phyloP scores from a whole-genome alignment of 345 rosid genomes.

The Rhodamnia argentea region DNA sequence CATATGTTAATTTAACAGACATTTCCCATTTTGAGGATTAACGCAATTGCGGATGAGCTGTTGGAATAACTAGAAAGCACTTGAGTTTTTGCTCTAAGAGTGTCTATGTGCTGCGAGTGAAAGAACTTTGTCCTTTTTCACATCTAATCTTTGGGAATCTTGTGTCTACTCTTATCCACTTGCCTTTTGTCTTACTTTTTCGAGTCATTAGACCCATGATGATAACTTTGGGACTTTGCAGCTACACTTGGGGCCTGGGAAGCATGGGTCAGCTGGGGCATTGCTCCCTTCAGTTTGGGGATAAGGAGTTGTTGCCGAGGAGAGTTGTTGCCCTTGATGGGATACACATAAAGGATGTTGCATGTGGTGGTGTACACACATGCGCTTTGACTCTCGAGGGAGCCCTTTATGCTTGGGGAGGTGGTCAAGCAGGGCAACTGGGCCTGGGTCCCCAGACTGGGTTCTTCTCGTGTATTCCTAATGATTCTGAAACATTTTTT shows the following conservation, averaged over 20 bases:
- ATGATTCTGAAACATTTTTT: constrained; percentile 46
- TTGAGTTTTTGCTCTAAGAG: neutral
- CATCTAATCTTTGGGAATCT: neutral
- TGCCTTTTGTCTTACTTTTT: neutral
- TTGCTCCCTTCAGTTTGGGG: constrained; percentile 77
- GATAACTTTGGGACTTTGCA: constrained; percentile 12
- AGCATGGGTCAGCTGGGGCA: constrained; percentile 93
- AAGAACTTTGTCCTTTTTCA: neutral
- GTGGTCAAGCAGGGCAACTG: constrained; percentile 83
- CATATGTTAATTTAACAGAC: neutral
- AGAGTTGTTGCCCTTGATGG: constrained; percentile 84
- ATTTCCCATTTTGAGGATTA: neutral
- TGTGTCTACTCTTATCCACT: neutral
- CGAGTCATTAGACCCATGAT: neutral
- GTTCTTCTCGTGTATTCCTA: constrained; percentile 52
- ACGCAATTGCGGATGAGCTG: neutral
- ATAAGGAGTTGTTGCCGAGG: constrained; percentile 89
- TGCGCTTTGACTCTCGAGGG: constrained; percentile 72
- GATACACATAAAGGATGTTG: constrained; percentile 45
- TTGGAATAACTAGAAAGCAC: neutral
- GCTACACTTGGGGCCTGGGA: constrained; percentile 98
- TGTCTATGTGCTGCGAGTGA: neutral
- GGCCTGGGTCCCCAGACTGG: constrained; percentile 84
- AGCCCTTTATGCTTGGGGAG: constrained; percentile 97
- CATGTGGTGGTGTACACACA: constrained; percentile 93